A percentile compares a stretch with the other conserved stretches of the same genome.
Conservation (phyloP, 208 protist genomes). For the Trypanosoma mega region DNA sequence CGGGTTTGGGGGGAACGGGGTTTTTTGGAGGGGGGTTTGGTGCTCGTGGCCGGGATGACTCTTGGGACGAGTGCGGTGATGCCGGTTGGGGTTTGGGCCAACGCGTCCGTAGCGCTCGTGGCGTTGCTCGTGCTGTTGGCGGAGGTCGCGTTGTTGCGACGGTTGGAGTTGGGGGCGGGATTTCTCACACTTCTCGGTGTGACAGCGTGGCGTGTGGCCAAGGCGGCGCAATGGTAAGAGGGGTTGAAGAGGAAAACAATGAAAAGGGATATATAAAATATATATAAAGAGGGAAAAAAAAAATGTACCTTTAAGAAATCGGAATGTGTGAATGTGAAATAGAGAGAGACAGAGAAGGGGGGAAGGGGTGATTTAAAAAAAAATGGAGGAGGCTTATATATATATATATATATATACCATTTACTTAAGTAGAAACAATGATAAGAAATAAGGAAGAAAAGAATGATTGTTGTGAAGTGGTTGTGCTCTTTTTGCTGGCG, state of each 20-base stretch:
- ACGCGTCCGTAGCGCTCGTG: slow-evolving; percentile 36
- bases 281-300: slow-evolving; percentile 16
- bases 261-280: too few relatives aligned
- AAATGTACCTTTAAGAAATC: too few relatives aligned
- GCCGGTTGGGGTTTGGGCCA: slow-evolving; percentile 30
- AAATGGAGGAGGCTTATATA: too few relatives aligned
- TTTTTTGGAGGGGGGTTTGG: slow-evolving; percentile 26
- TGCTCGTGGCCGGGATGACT: slow-evolving; percentile 42
- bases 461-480: background rate
- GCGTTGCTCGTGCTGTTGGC: slow-evolving; percentile 41
- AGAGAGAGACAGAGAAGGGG: too few relatives aligned
- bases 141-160: slow-evolving; percentile 37
- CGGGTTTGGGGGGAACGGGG: background rate
- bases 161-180: slow-evolving; percentile 40
- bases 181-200: slow-evolving; percentile 32
- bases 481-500: too few relatives aligned
- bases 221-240: background rate
- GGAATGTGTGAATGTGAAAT: too few relatives aligned
- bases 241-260: too few relatives aligned
- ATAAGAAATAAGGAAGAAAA: slow-evolving; percentile 10
- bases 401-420: too few relatives aligned
- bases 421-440: too few relatives aligned
- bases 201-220: slow-evolving; percentile 32
- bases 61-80: slow-evolving; percentile 65
- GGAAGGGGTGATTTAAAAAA: too few relatives aligned